Evolutionary conservation across 2,329 filamentous ascomycete species (phyloP), one percentile per base, ranked within the genome.

Genomic region (Pseudocercospora eumusae): DNA sequence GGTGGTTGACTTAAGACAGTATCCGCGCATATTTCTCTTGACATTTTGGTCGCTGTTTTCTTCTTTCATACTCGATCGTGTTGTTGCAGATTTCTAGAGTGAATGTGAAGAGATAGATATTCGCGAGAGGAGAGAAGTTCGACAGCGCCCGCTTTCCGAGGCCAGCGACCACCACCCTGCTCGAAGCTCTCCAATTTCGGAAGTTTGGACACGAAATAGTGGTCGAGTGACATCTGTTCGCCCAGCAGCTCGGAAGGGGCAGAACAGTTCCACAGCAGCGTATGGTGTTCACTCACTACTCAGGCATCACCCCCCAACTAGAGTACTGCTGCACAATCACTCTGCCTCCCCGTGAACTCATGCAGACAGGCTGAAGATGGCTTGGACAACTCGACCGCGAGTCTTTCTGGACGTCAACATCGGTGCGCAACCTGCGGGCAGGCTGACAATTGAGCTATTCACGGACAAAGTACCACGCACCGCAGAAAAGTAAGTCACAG

Each of bases 361-460:
- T 20, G 18, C 44, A 10, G 11, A 47, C 44, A 4, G 44, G 2
- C 2, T 47, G 44, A 47, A 23, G 2, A 71, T 70, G 69, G 58
- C 68, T 20, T 31, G 61, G 21, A 44, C 53, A 40, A 44, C 64
- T 28, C 73, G 76, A 15, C 76, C 77, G 11, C 70, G 77, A 23
- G 76, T 78, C 27, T 80, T 79, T 61, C 69, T 80, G 36, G 78
- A 81, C 59, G 67, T 80, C 54, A 74, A 70, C 64, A 74, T 78
- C 57, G 78, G 74, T 40, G 72, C 70, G 20, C 71, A 77, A 59
- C 77, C 77, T n/a, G 71, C 74, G 15, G 79, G 78, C 42, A 73
- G 79, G 47, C 70, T 81, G 21, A 74, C 75, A 3, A 75, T 81
- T 57, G 79, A 81, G 70, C 75, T 81, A 20, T 81, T 80, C 72